Evolutionary conservation across 2,329 filamentous ascomycete genomes (phyloP), one percentile per base, ranked within the genome.

Genomic region (Fusarium metavorans): DNA sequence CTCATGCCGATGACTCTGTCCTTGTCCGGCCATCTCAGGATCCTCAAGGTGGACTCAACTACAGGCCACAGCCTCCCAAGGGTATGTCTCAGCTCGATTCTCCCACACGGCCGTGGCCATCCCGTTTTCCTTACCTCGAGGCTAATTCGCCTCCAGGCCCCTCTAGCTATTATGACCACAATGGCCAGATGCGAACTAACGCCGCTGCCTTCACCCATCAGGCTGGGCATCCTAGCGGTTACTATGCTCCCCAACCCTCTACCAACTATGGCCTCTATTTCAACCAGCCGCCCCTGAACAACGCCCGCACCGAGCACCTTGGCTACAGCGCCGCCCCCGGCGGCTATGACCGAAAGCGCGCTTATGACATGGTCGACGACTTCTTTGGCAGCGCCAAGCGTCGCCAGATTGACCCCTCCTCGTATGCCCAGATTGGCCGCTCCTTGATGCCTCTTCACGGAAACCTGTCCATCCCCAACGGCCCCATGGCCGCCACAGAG

Each of bases 331-430:
- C 84, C 62, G 80, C 83, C 60, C 81, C 84, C 45, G 78, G 81
- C 37, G 85, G 93, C 79, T 94, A 96, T 80, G 89, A 91, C 76
- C 91, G 94, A 80, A 97, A 96, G 86, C 94, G 95, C 72, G 91
- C 91, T n/a, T 94, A 93, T 77, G 95, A 98, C 80, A 93, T 94
- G 68, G 87, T 98, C 69, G 96, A 97, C 81, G 95, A 98, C 82
- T 98, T 98, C 86, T 97, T 98, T 76, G 94, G 94, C 76, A 95
- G 94, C 81, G 92, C 95, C 77, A 98, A 98, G 88, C 94, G 95
- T 79, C 93, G 95, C 80, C 92, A 95, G 78, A 93, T 98, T 76
- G 95, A 98, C 81, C 94, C 95, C 4, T 89, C 89, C 64, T 97
- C 93, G n/a, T 98, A 98, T 83, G 89, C 93, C 67, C 94, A 97